Evolutionary conservation across 164 flowering plant species (phyloP).

Genomic region (Malania oleifera): DNA sequence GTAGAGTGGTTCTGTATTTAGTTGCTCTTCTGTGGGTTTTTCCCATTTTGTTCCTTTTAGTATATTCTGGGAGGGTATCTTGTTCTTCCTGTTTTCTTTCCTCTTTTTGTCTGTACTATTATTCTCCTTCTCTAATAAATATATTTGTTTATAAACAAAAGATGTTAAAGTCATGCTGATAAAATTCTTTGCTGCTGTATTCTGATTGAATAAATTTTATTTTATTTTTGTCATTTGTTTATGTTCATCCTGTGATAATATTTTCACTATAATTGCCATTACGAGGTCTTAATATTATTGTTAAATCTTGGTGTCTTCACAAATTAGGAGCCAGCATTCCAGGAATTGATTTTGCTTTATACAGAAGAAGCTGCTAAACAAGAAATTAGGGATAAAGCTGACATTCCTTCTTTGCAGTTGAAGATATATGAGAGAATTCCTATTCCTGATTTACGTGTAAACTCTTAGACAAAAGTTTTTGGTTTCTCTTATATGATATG

Average conservation of each 20-base stretch:
- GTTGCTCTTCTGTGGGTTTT: too few relatives aligned
- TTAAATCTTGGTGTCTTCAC: background rate
- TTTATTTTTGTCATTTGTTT: too few relatives aligned
- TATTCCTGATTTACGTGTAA: slow-evolving; percentile 90
- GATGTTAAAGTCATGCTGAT: too few relatives aligned
- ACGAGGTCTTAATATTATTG: background rate
- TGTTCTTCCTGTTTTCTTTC: background rate
- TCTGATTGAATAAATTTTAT: too few relatives aligned
- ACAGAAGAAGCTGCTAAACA: slow-evolving; percentile 40
- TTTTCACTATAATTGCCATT: background rate
- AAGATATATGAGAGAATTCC: slow-evolving; percentile 90
- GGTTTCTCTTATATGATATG: slow-evolving; percentile 2
- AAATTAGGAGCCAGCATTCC: slow-evolving; percentile 84
- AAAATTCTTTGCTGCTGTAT: too few relatives aligned
- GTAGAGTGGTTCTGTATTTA: too few relatives aligned
- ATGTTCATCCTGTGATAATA: background rate
- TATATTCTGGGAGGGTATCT: too few relatives aligned
- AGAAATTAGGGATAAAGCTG: slow-evolving; percentile 22
- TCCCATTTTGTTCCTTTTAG: too few relatives aligned
- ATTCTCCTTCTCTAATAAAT: background rate
- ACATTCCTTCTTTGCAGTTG: slow-evolving; percentile 59
- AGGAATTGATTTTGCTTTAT: slow-evolving; percentile 83
- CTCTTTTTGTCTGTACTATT: background rate
- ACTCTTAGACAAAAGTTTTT: slow-evolving; percentile 16
- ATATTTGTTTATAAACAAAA: background rate